Evolutionary conservation across 2,329 filamentous ascomycete genomes (phyloP).

Genomic region (Epichloe uncinata): DNA sequence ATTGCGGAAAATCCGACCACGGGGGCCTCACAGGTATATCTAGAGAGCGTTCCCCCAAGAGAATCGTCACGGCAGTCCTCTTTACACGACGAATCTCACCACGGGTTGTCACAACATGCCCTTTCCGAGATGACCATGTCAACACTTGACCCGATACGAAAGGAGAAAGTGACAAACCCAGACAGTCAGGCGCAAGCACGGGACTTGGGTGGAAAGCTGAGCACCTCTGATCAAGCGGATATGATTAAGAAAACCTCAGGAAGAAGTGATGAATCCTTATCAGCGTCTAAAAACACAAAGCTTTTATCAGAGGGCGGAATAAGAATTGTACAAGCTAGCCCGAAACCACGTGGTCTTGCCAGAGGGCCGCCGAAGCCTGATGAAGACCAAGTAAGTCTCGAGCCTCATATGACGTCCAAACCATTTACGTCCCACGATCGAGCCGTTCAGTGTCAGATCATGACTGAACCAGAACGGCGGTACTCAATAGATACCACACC

Average conservation of each 20-base stretch:
- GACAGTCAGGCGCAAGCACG: not conserved
- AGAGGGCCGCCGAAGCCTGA: not conserved
- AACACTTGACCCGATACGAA: not conserved
- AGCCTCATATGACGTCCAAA: not conserved
- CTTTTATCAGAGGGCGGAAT: not conserved
- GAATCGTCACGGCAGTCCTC: constrained; percentile 8
- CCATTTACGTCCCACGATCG: constrained; percentile 1
- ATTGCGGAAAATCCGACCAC: not conserved
- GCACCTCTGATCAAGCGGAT: not conserved
- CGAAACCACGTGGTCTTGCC: not conserved
- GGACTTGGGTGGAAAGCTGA: not conserved
- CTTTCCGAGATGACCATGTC: not conserved
- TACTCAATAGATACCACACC: constrained; percentile 11
- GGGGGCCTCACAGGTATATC: constrained; percentile 2
- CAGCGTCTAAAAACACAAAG: not conserved
- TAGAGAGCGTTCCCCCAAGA: constrained; percentile 10
- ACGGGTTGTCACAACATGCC: not conserved
- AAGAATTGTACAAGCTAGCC: constrained; percentile 2
- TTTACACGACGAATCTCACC: not conserved
- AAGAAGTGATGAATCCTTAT: not conserved
- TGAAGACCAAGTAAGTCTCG: not conserved
- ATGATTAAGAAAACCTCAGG: not conserved
- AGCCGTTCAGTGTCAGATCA: constrained; percentile 3
- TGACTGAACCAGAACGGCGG: not conserved
- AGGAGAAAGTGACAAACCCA: not conserved